Conservation (phyloP, 768 basidiomycete genomes). For the Lentinula boryana region DNA sequence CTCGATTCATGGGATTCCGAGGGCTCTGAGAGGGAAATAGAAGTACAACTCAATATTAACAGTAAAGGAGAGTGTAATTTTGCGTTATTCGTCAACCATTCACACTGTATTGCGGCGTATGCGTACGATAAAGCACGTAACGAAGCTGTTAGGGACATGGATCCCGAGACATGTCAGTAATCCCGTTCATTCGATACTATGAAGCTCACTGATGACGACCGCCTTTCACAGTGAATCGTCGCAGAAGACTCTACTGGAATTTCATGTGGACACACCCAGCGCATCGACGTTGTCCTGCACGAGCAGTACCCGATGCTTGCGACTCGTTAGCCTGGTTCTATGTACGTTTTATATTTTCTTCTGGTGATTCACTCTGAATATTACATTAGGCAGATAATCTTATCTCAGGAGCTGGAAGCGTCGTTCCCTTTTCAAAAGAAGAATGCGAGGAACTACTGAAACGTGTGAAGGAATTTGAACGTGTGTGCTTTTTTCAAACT, state of each 20-base stretch:
- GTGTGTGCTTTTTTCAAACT: slow-evolving; percentile 10
- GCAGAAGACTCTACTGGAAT: slow-evolving; percentile 46
- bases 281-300: slow-evolving; percentile 34
- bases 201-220: background rate
- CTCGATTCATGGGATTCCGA: slow-evolving; percentile 18
- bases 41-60: slow-evolving; percentile 32
- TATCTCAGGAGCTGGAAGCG: slow-evolving; percentile 34
- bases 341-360: slow-evolving; percentile 17
- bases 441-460: slow-evolving; percentile 47
- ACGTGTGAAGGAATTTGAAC: slow-evolving; percentile 29
- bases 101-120: slow-evolving; percentile 36
- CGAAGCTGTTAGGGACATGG: background rate
- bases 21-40: slow-evolving; percentile 27
- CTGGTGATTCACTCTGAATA: background rate
- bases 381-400: slow-evolving; percentile 38
- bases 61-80: background rate
- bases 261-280: slow-evolving; percentile 43
- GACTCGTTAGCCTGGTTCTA: slow-evolving; percentile 49
- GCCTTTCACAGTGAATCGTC: slow-evolving; percentile 30
- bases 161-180: background rate
- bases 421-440: slow-evolving; percentile 46
- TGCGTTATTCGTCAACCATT: slow-evolving; percentile 38
- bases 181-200: background rate
- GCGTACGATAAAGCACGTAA: slow-evolving; percentile 18
- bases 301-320: slow-evolving; percentile 37